Conservation (phyloP, 2,329 filamentous ascomycete species). For the Cytospora piceae region DNA sequence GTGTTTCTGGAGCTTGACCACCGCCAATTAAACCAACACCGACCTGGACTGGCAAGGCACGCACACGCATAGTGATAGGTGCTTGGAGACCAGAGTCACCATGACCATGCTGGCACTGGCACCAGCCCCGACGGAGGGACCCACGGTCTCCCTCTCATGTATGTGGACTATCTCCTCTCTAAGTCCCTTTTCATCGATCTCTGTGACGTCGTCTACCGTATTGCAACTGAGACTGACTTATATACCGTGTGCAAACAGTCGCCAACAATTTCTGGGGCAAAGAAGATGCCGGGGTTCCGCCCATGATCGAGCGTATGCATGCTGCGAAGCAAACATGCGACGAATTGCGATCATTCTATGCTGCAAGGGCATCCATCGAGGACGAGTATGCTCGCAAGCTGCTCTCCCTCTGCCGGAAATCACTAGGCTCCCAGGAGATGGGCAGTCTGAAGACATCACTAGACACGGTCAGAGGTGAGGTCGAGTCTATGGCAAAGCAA, state of each 20-base stretch:
- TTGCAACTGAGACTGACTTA: slow-evolving; percentile 19
- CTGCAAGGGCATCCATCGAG: slow-evolving; percentile 89
- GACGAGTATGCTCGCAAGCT: slow-evolving; percentile 95
- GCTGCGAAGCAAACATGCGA: slow-evolving; percentile 93
- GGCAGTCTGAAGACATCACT: slow-evolving; percentile 83
- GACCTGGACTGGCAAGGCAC: neutral
- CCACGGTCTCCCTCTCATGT: slow-evolving; percentile 32
- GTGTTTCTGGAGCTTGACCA: neutral
- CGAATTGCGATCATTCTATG: slow-evolving; percentile 89
- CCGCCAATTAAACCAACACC: neutral
- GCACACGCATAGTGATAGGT: slow-evolving; percentile 3
- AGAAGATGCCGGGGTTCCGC: slow-evolving; percentile 92
- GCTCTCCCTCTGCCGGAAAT: slow-evolving; percentile 81
- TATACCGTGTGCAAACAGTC: slow-evolving; percentile 57
- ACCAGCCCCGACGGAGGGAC: slow-evolving; percentile 25
- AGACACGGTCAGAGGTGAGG: slow-evolving; percentile 84
- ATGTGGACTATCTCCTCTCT: slow-evolving; percentile 13
- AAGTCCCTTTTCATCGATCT: slow-evolving; percentile 11
- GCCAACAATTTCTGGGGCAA: slow-evolving; percentile 99
- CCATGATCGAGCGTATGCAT: slow-evolving; percentile 92
- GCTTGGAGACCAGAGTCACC: slow-evolving; percentile 18
- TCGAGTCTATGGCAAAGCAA: slow-evolving; percentile 92
- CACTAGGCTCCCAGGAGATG: slow-evolving; percentile 83
- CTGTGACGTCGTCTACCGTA: neutral
- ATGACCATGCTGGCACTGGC: slow-evolving; percentile 31